Conservation (phyloP, 225 moss, liverwort and hornwort species). For the Straminergon stramineum region DNA sequence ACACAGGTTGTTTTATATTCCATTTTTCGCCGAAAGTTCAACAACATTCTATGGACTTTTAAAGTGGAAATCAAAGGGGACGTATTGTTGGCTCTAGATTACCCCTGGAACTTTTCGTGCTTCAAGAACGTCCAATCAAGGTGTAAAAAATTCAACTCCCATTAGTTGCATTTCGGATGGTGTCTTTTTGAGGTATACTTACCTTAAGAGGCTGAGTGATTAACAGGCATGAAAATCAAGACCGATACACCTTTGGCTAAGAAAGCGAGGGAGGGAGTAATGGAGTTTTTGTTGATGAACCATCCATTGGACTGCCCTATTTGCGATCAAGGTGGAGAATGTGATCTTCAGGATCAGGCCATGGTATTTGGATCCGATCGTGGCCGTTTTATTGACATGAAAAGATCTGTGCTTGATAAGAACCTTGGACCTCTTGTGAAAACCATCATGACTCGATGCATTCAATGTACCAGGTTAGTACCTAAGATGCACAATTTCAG, state of each 20-base stretch:
- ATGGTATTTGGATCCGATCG: slow-evolving; percentile 96
- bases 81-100: neutral
- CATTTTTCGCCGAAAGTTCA: neutral
- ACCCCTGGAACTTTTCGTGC: neutral
- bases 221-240: slow-evolving; percentile 94
- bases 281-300: slow-evolving; percentile 98
- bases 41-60: neutral
- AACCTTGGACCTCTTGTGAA: slow-evolving; percentile 93
- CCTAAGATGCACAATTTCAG: neutral
- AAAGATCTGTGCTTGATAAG: slow-evolving; percentile 79
- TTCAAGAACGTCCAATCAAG: neutral
- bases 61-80: neutral
- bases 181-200: neutral
- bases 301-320: slow-evolving; percentile 98
- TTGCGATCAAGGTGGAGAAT: slow-evolving; percentile 98
- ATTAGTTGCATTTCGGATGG: neutral
- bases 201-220: neutral
- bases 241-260: slow-evolving; percentile 81
- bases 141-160: no score
- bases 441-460: slow-evolving; percentile 95
- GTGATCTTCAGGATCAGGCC: slow-evolving; percentile 91
- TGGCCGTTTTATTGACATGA: slow-evolving; percentile 67
- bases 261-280: slow-evolving; percentile 96
- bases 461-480: slow-evolving; percentile 89
- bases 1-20: neutral